Evolutionary conservation across 192 early-diverging fungal species (phyloP), one percentile per base, ranked within the genome.

Genomic region (Rhizoclosmatium globosum): DNA sequence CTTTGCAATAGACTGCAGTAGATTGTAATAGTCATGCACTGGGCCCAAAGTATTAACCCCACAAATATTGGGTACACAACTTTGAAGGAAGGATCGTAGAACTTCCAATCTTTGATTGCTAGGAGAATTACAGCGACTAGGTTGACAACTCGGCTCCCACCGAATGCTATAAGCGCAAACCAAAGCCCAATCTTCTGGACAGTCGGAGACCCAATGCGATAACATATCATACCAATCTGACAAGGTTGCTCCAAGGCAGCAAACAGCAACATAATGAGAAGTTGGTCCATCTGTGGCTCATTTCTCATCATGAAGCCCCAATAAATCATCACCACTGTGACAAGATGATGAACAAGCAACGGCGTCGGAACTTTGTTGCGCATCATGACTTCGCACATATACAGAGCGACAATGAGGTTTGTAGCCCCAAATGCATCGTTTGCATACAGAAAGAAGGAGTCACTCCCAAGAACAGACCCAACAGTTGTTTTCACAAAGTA

Each of bases 221-320:
- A 66, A 44, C 38, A 41, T 11, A 66, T 66, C 38, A 66, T 44
- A 21, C 38, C 64, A 66, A 66, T 44, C 38, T 66, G 43, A 21
- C 64, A 66, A 9, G 64, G 64, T 21, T 66, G 64, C 43, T 66
- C 64, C 9, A 66, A n/a, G 11, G 53, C 19, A 9, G 53, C 53
- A 56, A 56, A 56, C 53, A 56, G 19, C 53, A 56, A n/a, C 53
- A 56, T 56, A n/a, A 56, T n/a, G 53, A 56, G 11, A 56, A 56
- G 53, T n/a, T 56, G 53, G 11, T 56, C 19, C 53, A 56, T 56
- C 19, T 56, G 53, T n/a, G 53, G 53, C 53, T 56, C 53, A n/a
- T 56, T 56, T 56, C 53, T 56, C 53, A 56, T 56, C 53, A 56
- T 9, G 53, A 56, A 9, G 9, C 53, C 53, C 53, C 53, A 56